Evolutionary conservation across 805 yeast genomes (phyloP), one percentile per base, ranked within the genome.

Genomic region (Candida boleticola): DNA sequence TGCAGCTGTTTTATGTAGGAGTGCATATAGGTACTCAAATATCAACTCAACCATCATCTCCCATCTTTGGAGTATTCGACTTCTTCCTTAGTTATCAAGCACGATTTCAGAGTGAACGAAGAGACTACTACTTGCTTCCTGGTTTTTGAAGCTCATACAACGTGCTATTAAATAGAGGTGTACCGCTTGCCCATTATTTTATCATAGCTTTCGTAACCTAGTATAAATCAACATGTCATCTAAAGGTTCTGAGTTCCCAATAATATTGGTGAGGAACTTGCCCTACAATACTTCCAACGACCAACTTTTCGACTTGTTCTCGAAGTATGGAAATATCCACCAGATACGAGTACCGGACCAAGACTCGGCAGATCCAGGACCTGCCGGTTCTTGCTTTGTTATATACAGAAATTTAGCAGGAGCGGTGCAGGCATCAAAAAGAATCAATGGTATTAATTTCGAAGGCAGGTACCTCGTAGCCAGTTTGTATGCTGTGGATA

Each of bases 401-500:
- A 73, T 81, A 2, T 82, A 70, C 55, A 73, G 71, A 39, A 75
- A 74, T 35, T 44, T 73, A 16, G 58, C 60, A 21, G 69, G 71
- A 45, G 82, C 85, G 13, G 57, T 55, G n/a, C 54, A 57, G 25
- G 85, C 85, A 0, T 63, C 71, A 17, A 73, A 68, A n/a, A 81
- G 76, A 45, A 55, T 81, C 40, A 76, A 76, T 40, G 88, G 88
- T 1, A 76, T 74, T 45, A 80, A 80, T 51, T 76, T 75, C 47
- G 73, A 76, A 44, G 80, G 81, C 6, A 52, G 87, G 42, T 82
- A 81, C 51, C 51, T 82, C 26, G 81, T 82, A 20, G 77, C 80
- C 7, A 56, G 68, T 39, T 41, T 71, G 44, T 79, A 72, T 48
- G 67, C 58, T 29, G 73, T 76, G 11, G 82, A 76, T 42, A 63